phyloP scores from a whole-genome alignment of 2,329 filamentous ascomycete genomes.

The Neurospora sp. region DNA sequence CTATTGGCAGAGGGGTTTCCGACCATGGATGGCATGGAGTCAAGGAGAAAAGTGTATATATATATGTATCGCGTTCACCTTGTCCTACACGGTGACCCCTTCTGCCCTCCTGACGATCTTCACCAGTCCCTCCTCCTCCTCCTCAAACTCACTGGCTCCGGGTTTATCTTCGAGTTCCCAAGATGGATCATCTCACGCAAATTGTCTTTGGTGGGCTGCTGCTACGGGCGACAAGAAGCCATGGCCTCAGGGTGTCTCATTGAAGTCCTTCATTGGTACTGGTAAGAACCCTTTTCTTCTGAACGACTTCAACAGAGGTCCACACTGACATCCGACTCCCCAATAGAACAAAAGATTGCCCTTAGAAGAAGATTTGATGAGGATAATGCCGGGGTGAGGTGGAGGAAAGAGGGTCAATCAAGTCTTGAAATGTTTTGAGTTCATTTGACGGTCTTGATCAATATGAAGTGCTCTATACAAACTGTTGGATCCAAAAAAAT shows the following conservation, averaged over 20 bases:
- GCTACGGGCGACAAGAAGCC: conserved; percentile 14
- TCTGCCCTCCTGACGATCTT: neutral
- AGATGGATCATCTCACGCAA: neutral
- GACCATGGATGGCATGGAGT: too few species aligned
- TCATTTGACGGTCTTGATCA: too few species aligned
- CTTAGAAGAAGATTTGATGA: neutral
- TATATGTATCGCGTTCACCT: neutral
- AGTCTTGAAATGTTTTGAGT: too few species aligned
- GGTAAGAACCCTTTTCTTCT: conserved; percentile 1
- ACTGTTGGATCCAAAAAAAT: neutral
- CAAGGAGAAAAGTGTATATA: neutral
- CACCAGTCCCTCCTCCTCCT: neutral
- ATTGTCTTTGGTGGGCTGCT: conserved; percentile 22
- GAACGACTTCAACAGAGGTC: neutral
- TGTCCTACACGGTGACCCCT: neutral
- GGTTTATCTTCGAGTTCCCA: neutral
- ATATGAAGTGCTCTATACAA: neutral
- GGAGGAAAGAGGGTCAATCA: too few species aligned
- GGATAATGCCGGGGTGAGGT: too few species aligned
- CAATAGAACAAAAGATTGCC: conserved; percentile 38
- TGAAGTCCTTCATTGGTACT: conserved; percentile 5
- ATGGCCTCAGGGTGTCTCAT: neutral
- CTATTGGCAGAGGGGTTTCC: too few species aligned
- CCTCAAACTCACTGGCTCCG: neutral
- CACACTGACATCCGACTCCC: conserved; percentile 25